Evolutionary conservation across 768 basidiomycete genomes (phyloP).

Genomic region (Kwoniella heveanensis): DNA sequence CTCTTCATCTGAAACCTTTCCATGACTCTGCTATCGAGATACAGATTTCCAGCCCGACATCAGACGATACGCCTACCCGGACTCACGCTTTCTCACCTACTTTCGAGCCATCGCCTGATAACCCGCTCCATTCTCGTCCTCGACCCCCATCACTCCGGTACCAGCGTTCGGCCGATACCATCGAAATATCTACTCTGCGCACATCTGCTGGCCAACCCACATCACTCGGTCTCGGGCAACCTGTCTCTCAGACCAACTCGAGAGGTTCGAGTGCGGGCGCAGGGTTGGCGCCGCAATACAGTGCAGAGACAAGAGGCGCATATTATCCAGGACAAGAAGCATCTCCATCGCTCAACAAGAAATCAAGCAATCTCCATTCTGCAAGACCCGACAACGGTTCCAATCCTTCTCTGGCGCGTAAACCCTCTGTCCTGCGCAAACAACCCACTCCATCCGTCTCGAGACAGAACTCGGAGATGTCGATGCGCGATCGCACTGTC

Average conservation of each 20-base stretch:
- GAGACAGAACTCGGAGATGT: constrained; percentile 14
- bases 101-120: constrained; percentile 45
- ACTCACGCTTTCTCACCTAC: constrained; percentile 38
- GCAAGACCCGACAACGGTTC: background rate
- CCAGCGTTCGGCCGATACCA: constrained; percentile 5
- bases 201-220: constrained; percentile 9
- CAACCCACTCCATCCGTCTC: constrained; percentile 5
- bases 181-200: constrained; percentile 12
- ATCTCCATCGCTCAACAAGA: background rate
- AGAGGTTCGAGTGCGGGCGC: background rate
- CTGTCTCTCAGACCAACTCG: background rate
- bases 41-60: too few species aligned
- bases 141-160: constrained; percentile 16
- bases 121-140: constrained; percentile 25
- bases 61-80: constrained; percentile 13
- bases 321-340: constrained; percentile 16
- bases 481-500: background rate
- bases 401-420: constrained; percentile 2
- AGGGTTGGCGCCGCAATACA: background rate
- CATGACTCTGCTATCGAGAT: too few species aligned
- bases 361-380: background rate
- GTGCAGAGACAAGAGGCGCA: background rate
- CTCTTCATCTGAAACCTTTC: background rate
- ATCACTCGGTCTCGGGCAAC: constrained; percentile 3
- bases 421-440: constrained; percentile 11